phyloP scores from a whole-genome alignment of 2,329 filamentous ascomycete genomes.

The Hypoxylon sp. region DNA sequence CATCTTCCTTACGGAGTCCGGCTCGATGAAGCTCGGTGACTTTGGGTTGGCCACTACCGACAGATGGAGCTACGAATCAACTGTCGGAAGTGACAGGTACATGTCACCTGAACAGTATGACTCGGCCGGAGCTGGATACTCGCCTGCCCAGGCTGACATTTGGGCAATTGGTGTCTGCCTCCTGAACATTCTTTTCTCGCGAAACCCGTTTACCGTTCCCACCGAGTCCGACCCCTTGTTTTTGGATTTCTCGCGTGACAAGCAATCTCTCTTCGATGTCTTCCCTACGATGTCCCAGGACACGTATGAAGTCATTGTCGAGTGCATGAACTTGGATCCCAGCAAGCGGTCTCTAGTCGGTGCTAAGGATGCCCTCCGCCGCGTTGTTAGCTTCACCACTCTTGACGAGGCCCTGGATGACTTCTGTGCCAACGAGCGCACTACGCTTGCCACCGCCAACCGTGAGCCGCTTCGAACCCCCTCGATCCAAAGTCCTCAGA shows the following conservation, averaged over 20 bases:
- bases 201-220: slow-evolving; percentile 94
- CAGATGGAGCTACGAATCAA: slow-evolving; percentile 89
- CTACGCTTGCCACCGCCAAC: slow-evolving; percentile 84
- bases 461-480: slow-evolving; percentile 95
- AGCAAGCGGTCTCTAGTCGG: slow-evolving; percentile 84
- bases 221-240: slow-evolving; percentile 93
- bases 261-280: slow-evolving; percentile 96
- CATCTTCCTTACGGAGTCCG: slow-evolving; percentile 90
- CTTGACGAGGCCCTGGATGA: slow-evolving; percentile 92
- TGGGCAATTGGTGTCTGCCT: slow-evolving; percentile 98
- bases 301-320: slow-evolving; percentile 91
- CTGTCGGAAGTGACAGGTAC: slow-evolving; percentile 96
- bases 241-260: slow-evolving; percentile 91
- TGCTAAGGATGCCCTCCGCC: slow-evolving; percentile 80
- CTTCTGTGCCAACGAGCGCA: slow-evolving; percentile 86
- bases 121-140: slow-evolving; percentile 86
- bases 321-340: slow-evolving; percentile 93
- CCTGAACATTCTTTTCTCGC: slow-evolving; percentile 94
- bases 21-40: slow-evolving; percentile 95
- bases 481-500: slow-evolving; percentile 87
- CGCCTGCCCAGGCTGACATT: slow-evolving; percentile 90
- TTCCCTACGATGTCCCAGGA: slow-evolving; percentile 99
- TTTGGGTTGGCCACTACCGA: slow-evolving; percentile 93
- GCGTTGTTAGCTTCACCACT: slow-evolving; percentile 90
- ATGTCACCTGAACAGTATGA: slow-evolving; percentile 99